Base-by-base conservation (phyloP, 495 filamentous ascomycete species). In the Pyrenopolyporus hunteri region DNA sequence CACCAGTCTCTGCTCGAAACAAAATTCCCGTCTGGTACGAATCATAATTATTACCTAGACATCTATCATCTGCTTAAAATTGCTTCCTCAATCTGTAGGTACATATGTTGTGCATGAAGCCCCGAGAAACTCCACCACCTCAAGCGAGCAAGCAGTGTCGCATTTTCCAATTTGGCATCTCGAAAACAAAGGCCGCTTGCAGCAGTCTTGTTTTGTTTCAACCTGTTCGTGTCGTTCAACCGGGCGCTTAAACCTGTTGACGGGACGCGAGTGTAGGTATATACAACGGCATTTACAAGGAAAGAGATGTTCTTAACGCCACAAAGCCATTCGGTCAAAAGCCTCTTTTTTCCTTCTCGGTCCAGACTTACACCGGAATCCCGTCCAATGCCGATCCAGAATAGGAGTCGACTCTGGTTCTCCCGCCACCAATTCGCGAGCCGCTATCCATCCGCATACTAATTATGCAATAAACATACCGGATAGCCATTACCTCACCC, bases 161-260 rank as follows among this genome's bases (percentile, higher is more conserved):
- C 50, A 65, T 59, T 60, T 60, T 51, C 37, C 57, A 65, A 65
- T 56, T 51, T 55, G 36, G 13, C 33, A 49, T 48, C 36, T 51
- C 0, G 36, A 46, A 56, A 45, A 17, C 37, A 13, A 55, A 60
- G 55, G 61, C 55, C 36, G 9, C 45, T 19, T 50, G 37, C 61
- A 64, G 42, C n/a, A 20, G 29, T 59, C 43, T 45, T 54, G 55
- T 49, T 59, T 64, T 59, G 61, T 64, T 64, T 59, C 61, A 49
- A 65, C 23, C n/a, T 22, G 22, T 26, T 26, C 44, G 25, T 47
- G 39, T 54, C 40, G 13, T 49, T 33, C 49, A 45, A 19, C 28
- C 37, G 49, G 49, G 60, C 60, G 60, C 60, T 64, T 64, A 64
- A 36, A 54, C 39, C 53, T 10, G 32, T 35, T 47, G 11, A 53